Evolutionary conservation across 2,329 filamentous ascomycete genomes (phyloP), one percentile per base, ranked within the genome.

Genomic region (Arthrinium puccinioides): DNA sequence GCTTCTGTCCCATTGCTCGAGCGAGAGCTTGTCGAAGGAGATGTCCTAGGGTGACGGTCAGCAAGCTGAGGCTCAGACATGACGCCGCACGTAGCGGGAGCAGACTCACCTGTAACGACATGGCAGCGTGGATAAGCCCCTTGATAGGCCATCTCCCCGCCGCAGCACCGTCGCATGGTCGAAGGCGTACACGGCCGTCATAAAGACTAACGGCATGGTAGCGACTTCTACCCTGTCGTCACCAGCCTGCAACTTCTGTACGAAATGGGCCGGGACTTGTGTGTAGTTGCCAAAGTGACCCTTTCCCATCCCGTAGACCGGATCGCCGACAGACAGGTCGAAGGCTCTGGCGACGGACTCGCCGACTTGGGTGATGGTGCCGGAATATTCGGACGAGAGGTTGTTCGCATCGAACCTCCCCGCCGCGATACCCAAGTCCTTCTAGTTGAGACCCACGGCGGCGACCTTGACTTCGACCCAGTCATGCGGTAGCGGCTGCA

Each of bases 391-490:
- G 6, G 31, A 42, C 9, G 44, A 49, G 7, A 49, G 38, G 29
- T 46, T 39, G 20, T 46, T 45, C 2, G 33, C 42, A 15, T 55
- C 48, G 9, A 50, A 42, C 4, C 47, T 47, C 3, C 49, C 51
- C 1, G 49, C 42, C 6, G 43, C 43, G 8, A 44, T 23, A 21
- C 39, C 50, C 8, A 56, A 37, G 27, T 54, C 53, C 25, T 54
- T 55, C 30, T 44, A 45, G 31, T 55, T 54, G 1, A 57, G 26
- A 2, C 53, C 54, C 3, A 51, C 47, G 2, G 54, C 49, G 8
- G 41, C 46, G 5, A 57, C 54, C 15, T 52, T 50, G 9, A 59
- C 47, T 5, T 55, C 44, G 21, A 58, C 53, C 15, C 37, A 49
- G 23, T 47, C 45, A 4, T 18, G 8, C 3, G 39, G 45, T 2